A percentile compares a stretch with the other conserved stretches of the same genome.
Evolutionary conservation across 2,329 filamentous ascomycete species (phyloP).

Genomic region (Monilinia fructigena): DNA sequence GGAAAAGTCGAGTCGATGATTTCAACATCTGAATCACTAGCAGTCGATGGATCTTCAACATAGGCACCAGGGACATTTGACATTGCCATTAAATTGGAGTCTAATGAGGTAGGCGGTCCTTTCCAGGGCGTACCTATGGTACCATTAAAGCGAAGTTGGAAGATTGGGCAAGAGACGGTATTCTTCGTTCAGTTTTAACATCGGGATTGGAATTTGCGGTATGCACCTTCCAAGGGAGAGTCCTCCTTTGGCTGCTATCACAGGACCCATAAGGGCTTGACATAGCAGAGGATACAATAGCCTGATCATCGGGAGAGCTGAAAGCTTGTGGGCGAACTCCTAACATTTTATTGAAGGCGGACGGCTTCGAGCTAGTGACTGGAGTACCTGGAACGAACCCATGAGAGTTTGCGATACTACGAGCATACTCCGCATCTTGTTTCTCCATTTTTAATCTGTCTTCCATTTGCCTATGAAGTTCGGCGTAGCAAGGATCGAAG

Average conservation of each 20-base stretch:
- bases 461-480: conserved; percentile 41
- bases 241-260: neutral
- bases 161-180: neutral
- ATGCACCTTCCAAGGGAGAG: conserved; percentile 3
- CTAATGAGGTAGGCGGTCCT: neutral
- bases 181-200: conserved; percentile 4
- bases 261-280: neutral
- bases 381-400: conserved; percentile 9
- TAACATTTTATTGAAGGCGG: conserved; percentile 36
- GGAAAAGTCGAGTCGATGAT: conserved; percentile 36
- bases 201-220: neutral
- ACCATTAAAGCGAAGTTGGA: neutral
- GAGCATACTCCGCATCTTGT: conserved; percentile 41
- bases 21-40: conserved; percentile 38
- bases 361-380: conserved; percentile 25
- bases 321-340: conserved; percentile 29
- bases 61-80: conserved; percentile 28
- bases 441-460: conserved; percentile 43
- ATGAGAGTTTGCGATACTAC: conserved; percentile 30
- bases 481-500: conserved; percentile 26
- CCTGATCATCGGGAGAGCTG: conserved; percentile 16
- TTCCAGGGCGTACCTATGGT: neutral
- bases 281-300: neutral
- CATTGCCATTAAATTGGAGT: conserved; percentile 23
- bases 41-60: conserved; percentile 28